These are phyloP conservation scores for Clonostachys byssicola DNA, from an alignment of 2,329 filamentous ascomycete genomes.

Conservation along the genomic window DNA sequence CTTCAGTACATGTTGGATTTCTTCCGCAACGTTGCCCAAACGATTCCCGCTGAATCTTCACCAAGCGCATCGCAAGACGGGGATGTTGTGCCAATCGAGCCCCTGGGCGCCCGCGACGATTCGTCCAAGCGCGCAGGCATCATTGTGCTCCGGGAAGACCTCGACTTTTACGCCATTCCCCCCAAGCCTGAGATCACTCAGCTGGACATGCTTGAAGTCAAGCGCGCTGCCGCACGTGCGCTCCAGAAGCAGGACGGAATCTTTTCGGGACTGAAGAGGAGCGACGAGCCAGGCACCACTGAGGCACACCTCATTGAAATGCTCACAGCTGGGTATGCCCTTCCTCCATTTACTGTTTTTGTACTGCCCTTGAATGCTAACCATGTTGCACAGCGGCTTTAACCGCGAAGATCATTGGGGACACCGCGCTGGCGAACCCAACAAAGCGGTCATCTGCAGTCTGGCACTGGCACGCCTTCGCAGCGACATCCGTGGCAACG, in stretches of 20 bases:
- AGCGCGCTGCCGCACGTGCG: slow-evolving; percentile 85
- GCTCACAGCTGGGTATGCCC: slow-evolving; percentile 88
- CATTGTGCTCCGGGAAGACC: slow-evolving; percentile 91
- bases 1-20: slow-evolving; percentile 99
- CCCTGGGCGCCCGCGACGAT: slow-evolving; percentile 65
- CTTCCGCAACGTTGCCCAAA: slow-evolving; percentile 92
- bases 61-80: slow-evolving; percentile 61
- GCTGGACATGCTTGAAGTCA: slow-evolving; percentile 91
- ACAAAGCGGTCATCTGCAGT: slow-evolving; percentile 97
- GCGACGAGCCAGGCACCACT: slow-evolving; percentile 92
- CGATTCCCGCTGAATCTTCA: slow-evolving; percentile 77
- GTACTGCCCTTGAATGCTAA: slow-evolving; percentile 1
- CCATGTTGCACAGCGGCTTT: slow-evolving; percentile 65
- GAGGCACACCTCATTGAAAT: slow-evolving; percentile 99
- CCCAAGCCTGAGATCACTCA: slow-evolving; percentile 80
- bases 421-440: slow-evolving; percentile 93
- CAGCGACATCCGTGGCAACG: slow-evolving; percentile 83
- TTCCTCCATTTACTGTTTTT: neutral
- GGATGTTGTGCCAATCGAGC: slow-evolving; percentile 64
- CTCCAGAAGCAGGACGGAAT: slow-evolving; percentile 88
- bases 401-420: slow-evolving; percentile 95
- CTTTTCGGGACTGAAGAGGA: slow-evolving; percentile 91
- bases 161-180: slow-evolving; percentile 97
- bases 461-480: slow-evolving; percentile 88
- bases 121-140: slow-evolving; percentile 92